Base-by-base conservation (phyloP, 441 rosid species). In the Mallotus japonicus region DNA sequence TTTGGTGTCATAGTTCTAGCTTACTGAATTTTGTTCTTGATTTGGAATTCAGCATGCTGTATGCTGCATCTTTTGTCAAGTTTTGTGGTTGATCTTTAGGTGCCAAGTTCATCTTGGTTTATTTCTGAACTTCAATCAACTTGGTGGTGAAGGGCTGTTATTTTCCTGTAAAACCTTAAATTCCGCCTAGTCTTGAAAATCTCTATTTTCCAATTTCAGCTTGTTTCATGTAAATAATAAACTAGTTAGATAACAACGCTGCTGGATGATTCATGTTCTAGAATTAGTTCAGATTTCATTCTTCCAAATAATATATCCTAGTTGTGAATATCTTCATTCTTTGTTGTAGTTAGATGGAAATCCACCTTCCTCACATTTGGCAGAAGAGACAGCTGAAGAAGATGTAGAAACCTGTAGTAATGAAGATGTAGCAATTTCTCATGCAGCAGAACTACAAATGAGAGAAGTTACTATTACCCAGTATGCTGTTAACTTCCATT, bases 301-400 rank as follows among this genome's bases (percentile, higher is more conserved):
- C 62, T 40, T 73, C 24, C 16, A 15, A 32, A 47, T 2, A 14
- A 47, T 37, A 51, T 61, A 32, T 60, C 9, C 56, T 15, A 14
- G 49, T 46, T 49, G 59, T 61, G 50, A 19, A n/a, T 13, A 22
- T 46, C 42, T 37, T 19, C 56, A 51, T 69, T 69, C 32, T 51
- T 69, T 50, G 71, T 75, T 76, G 68, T 57, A 78, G 87, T 80
- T 72, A 67, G 80, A 74, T 60, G 82, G 54, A 69, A 51, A 10
- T 28, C 53, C 66, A 24, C 70, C 72, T 74, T 68, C 81, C 61
- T 78, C 84, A 70, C 75, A 57, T 67, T 40, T 63, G 74, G 77
- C 73, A 71, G 88, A 78, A 72, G 80, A 77, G 74, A 71, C 70
- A 72, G 51, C 60, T 75, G 81, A 80, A 69, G 69, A 22, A 79